phyloP scores from a whole-genome alignment of 441 rosid species.

The Jatropha podagrica region DNA sequence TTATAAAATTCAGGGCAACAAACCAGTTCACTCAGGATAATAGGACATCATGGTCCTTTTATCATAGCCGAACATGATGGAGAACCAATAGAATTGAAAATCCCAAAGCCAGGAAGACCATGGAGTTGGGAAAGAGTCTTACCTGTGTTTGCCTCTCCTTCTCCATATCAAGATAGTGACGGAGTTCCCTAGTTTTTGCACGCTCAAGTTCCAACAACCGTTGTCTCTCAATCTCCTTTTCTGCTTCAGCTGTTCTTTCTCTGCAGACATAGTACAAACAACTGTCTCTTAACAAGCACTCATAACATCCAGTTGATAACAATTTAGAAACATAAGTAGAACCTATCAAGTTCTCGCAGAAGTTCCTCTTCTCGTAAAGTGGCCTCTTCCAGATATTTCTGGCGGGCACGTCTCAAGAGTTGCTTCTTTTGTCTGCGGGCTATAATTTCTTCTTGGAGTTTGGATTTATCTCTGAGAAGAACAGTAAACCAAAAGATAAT shows the following conservation, averaged over 20 bases:
- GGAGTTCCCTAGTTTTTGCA: slow-evolving; percentile 75
- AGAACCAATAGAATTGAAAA: background rate
- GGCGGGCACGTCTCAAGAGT: slow-evolving; percentile 59
- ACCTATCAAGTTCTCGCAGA: slow-evolving; percentile 79
- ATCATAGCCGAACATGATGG: background rate
- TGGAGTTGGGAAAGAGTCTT: slow-evolving; percentile 20
- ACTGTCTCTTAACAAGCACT: slow-evolving; percentile 7
- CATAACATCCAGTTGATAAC: slow-evolving; percentile 14
- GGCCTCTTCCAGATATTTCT: slow-evolving; percentile 70
- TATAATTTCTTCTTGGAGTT: slow-evolving; percentile 57
- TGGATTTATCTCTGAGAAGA: slow-evolving; percentile 57
- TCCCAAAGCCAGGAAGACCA: background rate
- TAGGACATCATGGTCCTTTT: background rate
- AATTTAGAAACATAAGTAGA: slow-evolving; percentile 20
- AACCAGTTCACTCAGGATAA: slow-evolving; percentile 1
- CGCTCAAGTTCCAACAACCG: slow-evolving; percentile 70
- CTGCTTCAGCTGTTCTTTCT: slow-evolving; percentile 69
- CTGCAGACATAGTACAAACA: slow-evolving; percentile 35
- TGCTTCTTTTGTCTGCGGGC: slow-evolving; percentile 71
- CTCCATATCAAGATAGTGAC: slow-evolving; percentile 77
- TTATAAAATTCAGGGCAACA: background rate
- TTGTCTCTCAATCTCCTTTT: slow-evolving; percentile 82
- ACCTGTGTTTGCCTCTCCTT: slow-evolving; percentile 86
- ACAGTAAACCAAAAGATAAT: background rate
- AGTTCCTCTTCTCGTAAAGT: slow-evolving; percentile 70